phyloP scores from a whole-genome alignment of 768 basidiomycete species.

The Kwoniella europaea region DNA sequence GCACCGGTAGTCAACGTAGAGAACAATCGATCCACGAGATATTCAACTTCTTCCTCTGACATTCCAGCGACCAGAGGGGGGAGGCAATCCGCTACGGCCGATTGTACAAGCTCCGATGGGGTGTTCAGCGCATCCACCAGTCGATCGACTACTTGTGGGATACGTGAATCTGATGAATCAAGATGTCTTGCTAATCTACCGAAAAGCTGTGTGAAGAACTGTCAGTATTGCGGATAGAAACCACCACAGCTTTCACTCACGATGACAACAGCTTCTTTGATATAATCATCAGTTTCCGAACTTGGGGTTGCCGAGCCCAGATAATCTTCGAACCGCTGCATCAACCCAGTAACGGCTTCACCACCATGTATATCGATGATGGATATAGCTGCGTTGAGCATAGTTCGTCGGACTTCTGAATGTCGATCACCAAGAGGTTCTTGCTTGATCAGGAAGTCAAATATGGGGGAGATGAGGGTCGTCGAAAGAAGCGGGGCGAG shows the following conservation, averaged over 20 bases:
- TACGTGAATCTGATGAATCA: conserved; percentile 73
- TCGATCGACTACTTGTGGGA: conserved; percentile 79
- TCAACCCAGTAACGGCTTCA: conserved; percentile 71
- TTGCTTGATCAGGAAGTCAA: conserved; percentile 81
- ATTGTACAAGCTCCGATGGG: conserved; percentile 93
- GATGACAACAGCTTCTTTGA: conserved; percentile 93
- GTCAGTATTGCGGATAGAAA: background rate
- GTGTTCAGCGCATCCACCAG: conserved; percentile 88
- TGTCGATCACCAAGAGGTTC: conserved; percentile 85
- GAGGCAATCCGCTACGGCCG: conserved; percentile 93
- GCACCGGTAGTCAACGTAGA: conserved; percentile 74
- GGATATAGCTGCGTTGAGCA: conserved; percentile 81
- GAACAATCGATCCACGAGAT: conserved; percentile 77
- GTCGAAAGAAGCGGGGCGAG: conserved; percentile 71
- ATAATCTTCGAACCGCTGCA: conserved; percentile 79
- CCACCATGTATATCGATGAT: conserved; percentile 85
- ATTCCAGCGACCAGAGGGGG: conserved; percentile 80
- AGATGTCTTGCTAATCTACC: conserved; percentile 90
- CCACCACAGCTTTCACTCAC: conserved; percentile 22
- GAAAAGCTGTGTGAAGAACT: conserved; percentile 63
- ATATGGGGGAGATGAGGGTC: conserved; percentile 71
- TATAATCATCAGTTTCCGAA: conserved; percentile 78
- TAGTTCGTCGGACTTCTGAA: conserved; percentile 77
- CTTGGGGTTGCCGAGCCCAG: conserved; percentile 66
- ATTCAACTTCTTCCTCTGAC: conserved; percentile 65